Base-by-base conservation (phyloP, 495 filamentous ascomycete species). In the Penicillium angulare region DNA sequence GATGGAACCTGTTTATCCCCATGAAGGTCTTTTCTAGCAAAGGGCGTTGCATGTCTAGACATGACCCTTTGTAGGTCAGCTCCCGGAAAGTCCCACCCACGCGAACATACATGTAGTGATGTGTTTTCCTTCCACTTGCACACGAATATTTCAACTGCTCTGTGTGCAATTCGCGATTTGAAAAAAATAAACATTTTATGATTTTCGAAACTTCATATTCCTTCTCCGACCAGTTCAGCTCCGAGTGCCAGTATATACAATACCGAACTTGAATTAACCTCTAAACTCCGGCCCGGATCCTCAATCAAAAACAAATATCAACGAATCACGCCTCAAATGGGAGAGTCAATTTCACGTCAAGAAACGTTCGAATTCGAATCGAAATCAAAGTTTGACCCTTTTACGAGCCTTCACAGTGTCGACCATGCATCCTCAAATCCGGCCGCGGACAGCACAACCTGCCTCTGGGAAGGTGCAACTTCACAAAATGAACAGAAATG, bases 341-440 rank as follows among this genome's bases (percentile, higher is more conserved):
- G 61, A 43, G 55, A 24, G 3, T 38, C 41, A 5, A 41, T 45
- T 2, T 42, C 52, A 17, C 36, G 31, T 1, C 41, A 22, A 36
- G 52, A 56, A 18, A 50, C 41, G 2, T 62, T 55, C 27, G 55
- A 43, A 42, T 29, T 52, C 49, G 57, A 63, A 29, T 35, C 57
- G 6, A 59, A 56, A 43, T 47, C 42, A 16, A 42, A 44, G 3
- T 42, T 61, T 23, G 56, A 51, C 15, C 47, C 57, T 23, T 48
- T 50, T 23, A 38, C 54, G 32, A 60, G 63, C 44, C 38, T 64
- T 29, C 24, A 55, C 7, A 60, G 55, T 31, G n/a, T 63, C 50
- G 49, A 59, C 18, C 50, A 56, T 44, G 46, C 38, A 33, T 49
- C 29, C 1, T 41, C 45, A 7, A 33, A 54, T 32, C 53, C 49